These are phyloP conservation scores for Millerago galiae DNA, from an alignment of 805 yeast species.

Conservation along the genomic window DNA sequence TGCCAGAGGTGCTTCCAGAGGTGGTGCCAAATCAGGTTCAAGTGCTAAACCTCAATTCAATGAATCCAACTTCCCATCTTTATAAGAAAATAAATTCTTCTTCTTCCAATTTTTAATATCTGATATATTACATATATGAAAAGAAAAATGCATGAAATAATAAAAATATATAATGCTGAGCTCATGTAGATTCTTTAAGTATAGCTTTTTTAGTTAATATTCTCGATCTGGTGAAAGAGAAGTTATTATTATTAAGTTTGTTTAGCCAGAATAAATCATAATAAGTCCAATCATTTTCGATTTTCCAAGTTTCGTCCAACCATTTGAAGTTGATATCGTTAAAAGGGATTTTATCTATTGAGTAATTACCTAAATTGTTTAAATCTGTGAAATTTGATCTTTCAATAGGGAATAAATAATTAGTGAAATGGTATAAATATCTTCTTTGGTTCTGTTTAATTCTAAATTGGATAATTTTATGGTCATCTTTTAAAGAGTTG, in stretches of 20 bases:
- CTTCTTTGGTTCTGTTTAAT: constrained; percentile 53
- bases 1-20: constrained; percentile 23
- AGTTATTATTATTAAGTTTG: constrained; percentile 36
- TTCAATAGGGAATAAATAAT: constrained; percentile 52
- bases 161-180: neutral
- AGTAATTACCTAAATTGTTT: constrained; percentile 24
- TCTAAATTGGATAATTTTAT: constrained; percentile 42
- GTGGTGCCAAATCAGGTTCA: constrained; percentile 20
- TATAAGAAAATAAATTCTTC: constrained; percentile 2
- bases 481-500: constrained; percentile 6
- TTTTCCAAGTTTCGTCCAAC: constrained; percentile 46
- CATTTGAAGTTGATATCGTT: constrained; percentile 48
- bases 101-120: neutral
- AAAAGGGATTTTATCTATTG: constrained; percentile 40
- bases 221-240: constrained; percentile 46
- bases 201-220: constrained; percentile 45
- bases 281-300: constrained; percentile 47
- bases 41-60: constrained; percentile 7
- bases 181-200: constrained; percentile 1
- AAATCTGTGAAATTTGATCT: constrained; percentile 41
- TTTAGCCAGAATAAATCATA: constrained; percentile 46
- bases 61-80: constrained; percentile 13
- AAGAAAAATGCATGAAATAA: constrained; percentile 7
- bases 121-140: neutral
- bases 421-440: constrained; percentile 14